These are phyloP conservation scores for Penicillium malachiteum DNA, from an alignment of 495 filamentous ascomycete species.

Conservation along the genomic window DNA sequence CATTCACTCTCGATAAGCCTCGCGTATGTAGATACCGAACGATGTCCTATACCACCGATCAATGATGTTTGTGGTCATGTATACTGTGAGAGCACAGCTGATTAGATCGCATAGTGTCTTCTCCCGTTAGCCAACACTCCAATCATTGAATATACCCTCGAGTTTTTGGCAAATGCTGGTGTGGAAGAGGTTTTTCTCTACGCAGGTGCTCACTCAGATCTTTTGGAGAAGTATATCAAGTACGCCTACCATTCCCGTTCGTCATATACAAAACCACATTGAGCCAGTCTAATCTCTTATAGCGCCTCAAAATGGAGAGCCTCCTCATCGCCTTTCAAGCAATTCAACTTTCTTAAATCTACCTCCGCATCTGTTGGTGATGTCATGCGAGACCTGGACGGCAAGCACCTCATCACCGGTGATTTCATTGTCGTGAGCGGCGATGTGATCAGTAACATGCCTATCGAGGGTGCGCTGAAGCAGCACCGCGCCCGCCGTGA, in stretches of 20 bases:
- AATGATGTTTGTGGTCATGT: neutral
- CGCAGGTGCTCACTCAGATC: conserved; percentile 83
- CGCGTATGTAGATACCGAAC: conserved; percentile 58
- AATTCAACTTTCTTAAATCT: conserved; percentile 81
- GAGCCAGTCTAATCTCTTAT: neutral
- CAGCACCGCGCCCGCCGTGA: conserved; percentile 78
- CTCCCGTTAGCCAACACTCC: conserved; percentile 91
- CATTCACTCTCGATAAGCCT: conserved; percentile 85
- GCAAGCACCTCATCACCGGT: conserved; percentile 76
- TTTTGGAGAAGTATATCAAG: conserved; percentile 83
- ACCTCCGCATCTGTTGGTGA: conserved; percentile 87
- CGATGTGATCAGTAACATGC: conserved; percentile 89
- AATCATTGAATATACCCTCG: conserved; percentile 94
- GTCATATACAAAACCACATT: no score
- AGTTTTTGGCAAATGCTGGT: conserved; percentile 91
- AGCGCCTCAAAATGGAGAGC: conserved; percentile 69
- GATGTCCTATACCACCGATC: neutral
- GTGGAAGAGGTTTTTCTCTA: conserved; percentile 92
- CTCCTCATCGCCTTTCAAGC: conserved; percentile 76
- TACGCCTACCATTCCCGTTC: conserved; percentile 23
- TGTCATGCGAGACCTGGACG: conserved; percentile 91
- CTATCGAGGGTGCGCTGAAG: conserved; percentile 74
- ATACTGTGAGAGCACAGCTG: neutral
- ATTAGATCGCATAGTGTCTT: conserved; percentile 64
- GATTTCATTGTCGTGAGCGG: conserved; percentile 94